Percentiles rank a stretch among this genome's conserved stretches.
Conservation (phyloP, 2,329 filamentous ascomycete species). For the Cryphonectria parasitica region DNA sequence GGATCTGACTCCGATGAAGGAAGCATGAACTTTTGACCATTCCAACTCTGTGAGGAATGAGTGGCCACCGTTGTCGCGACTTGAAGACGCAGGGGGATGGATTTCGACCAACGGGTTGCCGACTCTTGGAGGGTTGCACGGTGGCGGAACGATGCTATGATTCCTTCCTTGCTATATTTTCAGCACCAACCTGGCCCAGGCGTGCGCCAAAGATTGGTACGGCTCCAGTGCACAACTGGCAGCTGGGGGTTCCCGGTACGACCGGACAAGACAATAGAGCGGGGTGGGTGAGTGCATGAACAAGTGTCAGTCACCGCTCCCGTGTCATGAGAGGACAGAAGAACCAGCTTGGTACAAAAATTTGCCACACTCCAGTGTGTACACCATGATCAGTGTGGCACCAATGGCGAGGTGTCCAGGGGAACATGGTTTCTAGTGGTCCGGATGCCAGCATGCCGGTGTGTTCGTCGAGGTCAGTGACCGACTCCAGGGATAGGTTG, state of each 20-base stretch:
- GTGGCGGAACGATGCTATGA: neutral
- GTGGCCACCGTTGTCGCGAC: neutral
- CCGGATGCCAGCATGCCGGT: neutral
- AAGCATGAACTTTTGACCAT: neutral
- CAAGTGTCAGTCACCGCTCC: neutral
- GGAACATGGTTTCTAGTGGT: neutral
- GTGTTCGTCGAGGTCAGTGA: neutral
- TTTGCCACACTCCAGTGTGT: neutral
- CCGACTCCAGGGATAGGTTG: neutral
- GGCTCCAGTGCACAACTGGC: neutral
- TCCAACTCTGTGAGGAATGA: neutral
- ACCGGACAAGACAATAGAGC: neutral
- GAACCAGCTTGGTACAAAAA: neutral
- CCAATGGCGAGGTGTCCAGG: neutral
- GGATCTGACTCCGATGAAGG: neutral
- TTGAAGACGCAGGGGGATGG: neutral
- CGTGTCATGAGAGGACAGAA: neutral
- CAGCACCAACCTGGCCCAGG: neutral
- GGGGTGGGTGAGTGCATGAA: neutral
- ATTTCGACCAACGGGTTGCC: neutral
- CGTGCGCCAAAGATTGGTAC: neutral
- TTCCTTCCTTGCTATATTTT: neutral
- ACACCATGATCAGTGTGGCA: neutral
- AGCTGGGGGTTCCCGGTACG: neutral
- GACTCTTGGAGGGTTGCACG: neutral